phyloP scores from a whole-genome alignment of 495 filamentous ascomycete species.

The Penicillium subrubescens region DNA sequence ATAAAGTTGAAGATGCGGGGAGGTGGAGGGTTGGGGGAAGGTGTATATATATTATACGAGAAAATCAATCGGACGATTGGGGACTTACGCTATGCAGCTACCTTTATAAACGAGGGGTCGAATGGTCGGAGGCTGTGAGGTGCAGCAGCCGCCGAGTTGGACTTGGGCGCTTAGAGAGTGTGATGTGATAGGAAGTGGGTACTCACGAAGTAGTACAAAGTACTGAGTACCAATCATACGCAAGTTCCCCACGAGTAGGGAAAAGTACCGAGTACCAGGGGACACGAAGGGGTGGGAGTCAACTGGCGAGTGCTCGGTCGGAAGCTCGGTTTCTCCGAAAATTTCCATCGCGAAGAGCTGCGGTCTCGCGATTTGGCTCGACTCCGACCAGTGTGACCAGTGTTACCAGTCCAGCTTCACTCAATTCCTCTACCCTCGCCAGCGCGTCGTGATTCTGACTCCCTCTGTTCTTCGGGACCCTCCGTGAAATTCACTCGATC shows the following conservation, averaged over 20 bases:
- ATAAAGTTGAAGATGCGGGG: background rate
- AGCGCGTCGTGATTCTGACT: background rate
- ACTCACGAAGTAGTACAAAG: background rate
- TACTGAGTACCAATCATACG: slow-evolving; percentile 19
- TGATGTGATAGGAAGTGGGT: slow-evolving; percentile 22
- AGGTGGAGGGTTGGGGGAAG: background rate
- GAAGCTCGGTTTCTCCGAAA: slow-evolving; percentile 46
- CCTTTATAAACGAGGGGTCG: slow-evolving; percentile 27
- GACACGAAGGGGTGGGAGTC: background rate
- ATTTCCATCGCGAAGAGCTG: slow-evolving; percentile 38
- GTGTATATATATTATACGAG: background rate
- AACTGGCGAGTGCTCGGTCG: slow-evolving; percentile 14
- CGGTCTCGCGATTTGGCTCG: slow-evolving; percentile 12
- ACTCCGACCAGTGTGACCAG: slow-evolving; percentile 4
- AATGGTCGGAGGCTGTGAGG: slow-evolving; percentile 18
- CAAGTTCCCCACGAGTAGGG: background rate
- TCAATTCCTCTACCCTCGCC: background rate
- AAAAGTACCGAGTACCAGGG: slow-evolving; percentile 5
- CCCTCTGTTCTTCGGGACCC: background rate
- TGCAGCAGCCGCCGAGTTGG: slow-evolving; percentile 22
- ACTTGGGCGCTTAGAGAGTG: slow-evolving; percentile 29
- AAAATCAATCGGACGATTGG: slow-evolving; percentile 2
- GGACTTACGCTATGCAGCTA: slow-evolving; percentile 19
- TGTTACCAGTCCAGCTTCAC: background rate
- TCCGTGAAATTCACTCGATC: background rate